Conservation (phyloP, 2,329 filamentous ascomycete genomes). For the Chaetomium sp. region DNA sequence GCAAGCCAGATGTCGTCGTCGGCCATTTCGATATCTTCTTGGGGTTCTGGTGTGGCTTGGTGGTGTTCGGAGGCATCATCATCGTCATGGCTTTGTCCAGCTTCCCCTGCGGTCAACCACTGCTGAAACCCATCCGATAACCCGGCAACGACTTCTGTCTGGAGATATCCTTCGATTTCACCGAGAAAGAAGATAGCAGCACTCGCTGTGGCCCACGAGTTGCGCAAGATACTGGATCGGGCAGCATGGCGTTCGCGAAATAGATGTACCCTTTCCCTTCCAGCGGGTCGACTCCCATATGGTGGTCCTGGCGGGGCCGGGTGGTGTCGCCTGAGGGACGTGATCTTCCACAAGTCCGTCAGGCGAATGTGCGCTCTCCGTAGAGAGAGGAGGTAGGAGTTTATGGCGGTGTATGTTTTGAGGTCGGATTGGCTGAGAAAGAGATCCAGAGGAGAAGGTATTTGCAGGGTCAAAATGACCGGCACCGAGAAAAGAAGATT, state of each 20-base stretch:
- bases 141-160: constrained; percentile 77
- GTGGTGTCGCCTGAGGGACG: constrained; percentile 67
- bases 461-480: constrained; percentile 61
- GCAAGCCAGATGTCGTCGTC: constrained; percentile 40
- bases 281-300: constrained; percentile 53
- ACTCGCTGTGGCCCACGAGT: constrained; percentile 83
- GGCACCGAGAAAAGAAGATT: constrained; percentile 78
- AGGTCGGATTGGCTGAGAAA: constrained; percentile 75
- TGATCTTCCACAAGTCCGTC: constrained; percentile 80
- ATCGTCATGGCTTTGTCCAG: constrained; percentile 22
- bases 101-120: constrained; percentile 57
- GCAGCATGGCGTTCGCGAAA: constrained; percentile 58
- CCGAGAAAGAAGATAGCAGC: constrained; percentile 84
- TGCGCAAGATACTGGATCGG: constrained; percentile 64
- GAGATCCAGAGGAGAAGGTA: constrained; percentile 76
- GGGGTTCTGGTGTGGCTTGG: neutral
- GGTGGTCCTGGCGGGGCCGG: constrained; percentile 63
- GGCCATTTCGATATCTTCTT: constrained; percentile 20
- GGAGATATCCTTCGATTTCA: constrained; percentile 81
- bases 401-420: constrained; percentile 74
- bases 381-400: constrained; percentile 79
- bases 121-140: constrained; percentile 72
- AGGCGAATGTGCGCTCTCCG: constrained; percentile 79
- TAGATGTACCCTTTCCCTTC: constrained; percentile 52
- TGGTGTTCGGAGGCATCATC: constrained; percentile 11